These are phyloP conservation scores for Boletus insuetus DNA, from an alignment of 768 basidiomycete species.

Conservation along the genomic window DNA sequence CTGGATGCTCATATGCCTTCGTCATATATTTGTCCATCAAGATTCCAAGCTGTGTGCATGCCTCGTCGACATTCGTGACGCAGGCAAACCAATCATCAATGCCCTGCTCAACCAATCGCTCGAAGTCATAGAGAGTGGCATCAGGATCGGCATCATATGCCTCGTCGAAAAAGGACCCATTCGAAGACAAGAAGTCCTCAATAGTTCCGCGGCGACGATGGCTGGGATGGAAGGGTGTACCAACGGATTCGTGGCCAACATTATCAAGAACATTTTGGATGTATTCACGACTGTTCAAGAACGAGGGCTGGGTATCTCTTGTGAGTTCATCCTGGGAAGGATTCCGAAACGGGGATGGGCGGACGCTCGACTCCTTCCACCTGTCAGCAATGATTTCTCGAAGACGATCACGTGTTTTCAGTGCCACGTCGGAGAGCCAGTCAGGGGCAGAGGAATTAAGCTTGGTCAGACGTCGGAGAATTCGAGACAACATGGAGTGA, in stretches of 20 bases:
- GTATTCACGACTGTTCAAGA: neutral
- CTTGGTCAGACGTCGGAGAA: no score
- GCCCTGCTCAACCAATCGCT: slow-evolving; percentile 28
- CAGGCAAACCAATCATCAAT: slow-evolving; percentile 33
- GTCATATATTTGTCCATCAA: slow-evolving; percentile 28
- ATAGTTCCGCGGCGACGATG: slow-evolving; percentile 7
- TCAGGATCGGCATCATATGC: slow-evolving; percentile 5
- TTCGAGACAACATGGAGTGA: no score
- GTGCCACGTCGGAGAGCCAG: neutral
- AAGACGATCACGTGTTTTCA: neutral
- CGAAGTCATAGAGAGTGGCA: slow-evolving; percentile 36
- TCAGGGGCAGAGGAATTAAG: neutral
- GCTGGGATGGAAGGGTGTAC: neutral
- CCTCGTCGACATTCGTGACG: slow-evolving; percentile 2
- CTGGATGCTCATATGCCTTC: neutral
- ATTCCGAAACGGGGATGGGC: neutral
- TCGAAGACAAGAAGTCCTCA: slow-evolving; percentile 13
- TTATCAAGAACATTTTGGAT: neutral
- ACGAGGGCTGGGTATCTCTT: neutral
- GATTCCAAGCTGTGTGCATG: slow-evolving; percentile 13
- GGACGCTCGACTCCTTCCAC: neutral
- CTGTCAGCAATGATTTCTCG: neutral
- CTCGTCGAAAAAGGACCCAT: slow-evolving; percentile 5
- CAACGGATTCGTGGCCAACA: neutral
- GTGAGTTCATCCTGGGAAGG: neutral